phyloP scores from a whole-genome alignment of 176 grass and related monocot genomes.

The Calamus simplicifolius region DNA sequence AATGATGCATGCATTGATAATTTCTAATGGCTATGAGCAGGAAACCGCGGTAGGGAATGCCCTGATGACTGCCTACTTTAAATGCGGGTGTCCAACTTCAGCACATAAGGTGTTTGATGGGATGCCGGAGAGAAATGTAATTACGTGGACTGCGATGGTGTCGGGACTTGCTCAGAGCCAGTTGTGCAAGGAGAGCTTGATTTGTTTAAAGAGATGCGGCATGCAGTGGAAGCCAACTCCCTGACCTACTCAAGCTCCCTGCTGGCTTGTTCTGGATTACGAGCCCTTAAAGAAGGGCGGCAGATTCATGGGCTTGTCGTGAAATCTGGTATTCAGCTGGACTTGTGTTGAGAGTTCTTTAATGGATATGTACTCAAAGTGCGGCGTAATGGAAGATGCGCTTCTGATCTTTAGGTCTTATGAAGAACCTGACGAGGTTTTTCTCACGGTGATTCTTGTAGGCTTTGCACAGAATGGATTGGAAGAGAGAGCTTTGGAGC shows the following conservation, averaged over 20 bases:
- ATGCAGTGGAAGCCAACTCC: conserved; percentile 38
- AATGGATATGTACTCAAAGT: conserved; percentile 94
- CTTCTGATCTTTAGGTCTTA: conserved; percentile 50
- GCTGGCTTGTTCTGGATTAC: conserved; percentile 47
- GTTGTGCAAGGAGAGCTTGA: conserved; percentile 42
- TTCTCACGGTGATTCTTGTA: conserved; percentile 60
- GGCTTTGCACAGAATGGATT: conserved; percentile 76
- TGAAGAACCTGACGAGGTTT: conserved; percentile 53
- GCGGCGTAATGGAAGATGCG: conserved; percentile 64
- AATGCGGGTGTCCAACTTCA: conserved; percentile 21
- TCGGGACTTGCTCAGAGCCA: conserved; percentile 53
- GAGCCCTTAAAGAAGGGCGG: conserved; percentile 37
- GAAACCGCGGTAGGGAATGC: conserved; percentile 53
- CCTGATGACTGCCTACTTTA: conserved; percentile 54
- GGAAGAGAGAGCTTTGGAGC: conserved; percentile 44
- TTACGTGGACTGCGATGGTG: conserved; percentile 83
- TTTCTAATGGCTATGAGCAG: conserved; percentile 27
- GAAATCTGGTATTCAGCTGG: conserved; percentile 43
- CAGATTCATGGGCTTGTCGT: conserved; percentile 76
- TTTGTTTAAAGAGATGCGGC: conserved; percentile 51
- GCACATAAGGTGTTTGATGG: conserved; percentile 40
- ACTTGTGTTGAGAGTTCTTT: conserved; percentile 63
- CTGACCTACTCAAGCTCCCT: conserved; percentile 53
- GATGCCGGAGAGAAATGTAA: conserved; percentile 52
- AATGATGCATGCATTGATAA: conserved; percentile 40